Base-by-base conservation (phyloP, 2,329 filamentous ascomycete species). In the Calonectria montana region DNA sequence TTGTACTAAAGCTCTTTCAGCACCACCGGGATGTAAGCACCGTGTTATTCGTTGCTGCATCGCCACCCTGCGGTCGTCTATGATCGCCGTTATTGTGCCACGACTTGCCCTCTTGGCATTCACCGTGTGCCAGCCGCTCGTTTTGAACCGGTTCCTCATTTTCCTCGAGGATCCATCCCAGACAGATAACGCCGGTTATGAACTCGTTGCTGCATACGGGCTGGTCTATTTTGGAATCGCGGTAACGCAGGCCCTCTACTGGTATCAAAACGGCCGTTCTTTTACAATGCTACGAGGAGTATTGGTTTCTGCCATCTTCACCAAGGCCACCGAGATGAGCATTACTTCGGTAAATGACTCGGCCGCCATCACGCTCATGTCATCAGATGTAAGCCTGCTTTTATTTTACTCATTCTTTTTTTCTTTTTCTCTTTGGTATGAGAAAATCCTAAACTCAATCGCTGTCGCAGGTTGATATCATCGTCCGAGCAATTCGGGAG, bases 331-430 rank as follows among this genome's bases (percentile, higher is more conserved):
- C 0, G 75, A 78, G 8, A 73, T 82, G 35, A 81, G 77, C 7
- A 77, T 79, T 16, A 76, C 78, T 6, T 71, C 73, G 21, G 71
- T 77, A 9, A 80, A 82, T 21, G 79, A 83, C 66, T 78, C 81
- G 7, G 81, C 82, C 5, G 79, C 84, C 1, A 77, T 85, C 18
- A 86, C 84, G 2, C 79, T 86, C 57, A 86, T 86, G 83, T 85
- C 83, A 62, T 81, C 83, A 15, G 84, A 85, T 80, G 81, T 79
- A 77, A 76, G 78, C 62, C 12, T 4, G 8, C 25, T 15, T 57
- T 13, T 2, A 27, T 9, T 8, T 7, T n/a, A n/a, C n/a, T n/a
- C n/a, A n/a, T n/a, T n/a, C n/a, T n/a, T n/a, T n/a, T n/a, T n/a
- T n/a, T n/a, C n/a, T n/a, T 12, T n/a, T 10, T 31, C 2, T n/a